Conservation (phyloP, 225 moss, liverwort and hornwort genomes). For the Ulota crispa region DNA sequence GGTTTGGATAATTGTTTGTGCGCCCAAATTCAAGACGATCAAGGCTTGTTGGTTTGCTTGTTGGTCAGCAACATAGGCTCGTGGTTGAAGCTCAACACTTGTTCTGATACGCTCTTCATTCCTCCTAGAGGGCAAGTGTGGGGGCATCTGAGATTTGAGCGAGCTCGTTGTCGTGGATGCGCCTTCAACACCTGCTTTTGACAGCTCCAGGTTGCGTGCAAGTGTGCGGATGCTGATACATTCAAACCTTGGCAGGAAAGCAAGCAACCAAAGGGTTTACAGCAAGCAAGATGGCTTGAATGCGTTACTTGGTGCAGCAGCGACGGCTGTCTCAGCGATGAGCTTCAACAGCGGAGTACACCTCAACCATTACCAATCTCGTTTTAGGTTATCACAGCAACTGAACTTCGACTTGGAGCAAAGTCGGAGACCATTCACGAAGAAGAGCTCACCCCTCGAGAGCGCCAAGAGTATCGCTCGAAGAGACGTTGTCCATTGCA, state of each 20-base stretch:
- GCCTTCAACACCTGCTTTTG: too few species aligned
- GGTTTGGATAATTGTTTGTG: too few species aligned
- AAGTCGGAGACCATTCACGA: neutral
- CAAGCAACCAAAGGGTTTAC: neutral
- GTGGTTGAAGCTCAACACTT: too few species aligned
- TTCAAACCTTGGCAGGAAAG: neutral
- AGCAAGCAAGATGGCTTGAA: neutral
- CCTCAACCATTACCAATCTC: neutral
- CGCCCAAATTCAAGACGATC: too few species aligned
- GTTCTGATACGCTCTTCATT: too few species aligned
- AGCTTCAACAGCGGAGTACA: neutral
- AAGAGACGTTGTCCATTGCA: neutral
- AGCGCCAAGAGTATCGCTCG: neutral
- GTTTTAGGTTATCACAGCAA: neutral
- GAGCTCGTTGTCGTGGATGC: too few species aligned
- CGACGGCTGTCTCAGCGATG: slow-evolving; percentile 3
- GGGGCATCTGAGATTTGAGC: too few species aligned
- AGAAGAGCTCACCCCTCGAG: neutral
- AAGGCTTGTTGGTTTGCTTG: too few species aligned
- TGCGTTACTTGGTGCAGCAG: neutral
- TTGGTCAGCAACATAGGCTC: too few species aligned
- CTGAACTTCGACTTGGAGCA: neutral
- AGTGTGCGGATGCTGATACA: too few species aligned
- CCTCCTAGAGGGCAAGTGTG: too few species aligned
- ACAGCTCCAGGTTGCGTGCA: too few species aligned